Base-by-base conservation (phyloP, 768 basidiomycete species). In the Suillus discolor region DNA sequence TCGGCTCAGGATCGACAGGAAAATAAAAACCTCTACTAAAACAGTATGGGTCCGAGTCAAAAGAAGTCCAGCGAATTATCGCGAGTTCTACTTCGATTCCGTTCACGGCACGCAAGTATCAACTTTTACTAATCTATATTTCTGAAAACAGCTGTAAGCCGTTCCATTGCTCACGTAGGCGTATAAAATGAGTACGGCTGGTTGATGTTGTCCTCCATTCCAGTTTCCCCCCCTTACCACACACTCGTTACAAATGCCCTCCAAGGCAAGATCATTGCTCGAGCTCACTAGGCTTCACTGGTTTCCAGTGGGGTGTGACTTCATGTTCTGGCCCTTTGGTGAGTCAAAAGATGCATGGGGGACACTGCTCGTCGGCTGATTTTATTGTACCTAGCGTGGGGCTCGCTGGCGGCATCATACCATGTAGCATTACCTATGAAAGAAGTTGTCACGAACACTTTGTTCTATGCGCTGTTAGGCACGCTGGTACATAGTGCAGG, bases 401-500 rank as follows among this genome's bases (percentile, higher is more conserved):
- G 57, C 6, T 60, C 25, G 2, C 57, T 60, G n/a, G 39, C 57
- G 6, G 57, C 57, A 13, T 41, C 57, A 6, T 60, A 60, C 28
- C 57, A 60, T 60, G 39, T 60, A 11, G 57, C 9, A 41, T 42
- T 60, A 6, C 39, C 57, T 3, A 60, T 60, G 57, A 20, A 16
- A 5, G 11, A 60, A 12, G 57, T 60, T 11, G 23, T 20, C 4
- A 20, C 5, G 11, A 60, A 28, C 39, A 60, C 39, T 41, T 42
- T 60, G 38, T 60, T 60, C 25, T 60, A 60, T 41, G 57, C 57
- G 28, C 28, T 60, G 25, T 28, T 60, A 15, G 39, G 70, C 15
- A 69, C 65, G 12, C 42, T 69, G 11, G 39, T 85, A 39, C 80
- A 82, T 42, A 75, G 81, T 62, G 84, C 85, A 2, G 85, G 84